phyloP scores from a whole-genome alignment of 1,139 yeast genomes.

The Yamadazyma epiphylla region DNA sequence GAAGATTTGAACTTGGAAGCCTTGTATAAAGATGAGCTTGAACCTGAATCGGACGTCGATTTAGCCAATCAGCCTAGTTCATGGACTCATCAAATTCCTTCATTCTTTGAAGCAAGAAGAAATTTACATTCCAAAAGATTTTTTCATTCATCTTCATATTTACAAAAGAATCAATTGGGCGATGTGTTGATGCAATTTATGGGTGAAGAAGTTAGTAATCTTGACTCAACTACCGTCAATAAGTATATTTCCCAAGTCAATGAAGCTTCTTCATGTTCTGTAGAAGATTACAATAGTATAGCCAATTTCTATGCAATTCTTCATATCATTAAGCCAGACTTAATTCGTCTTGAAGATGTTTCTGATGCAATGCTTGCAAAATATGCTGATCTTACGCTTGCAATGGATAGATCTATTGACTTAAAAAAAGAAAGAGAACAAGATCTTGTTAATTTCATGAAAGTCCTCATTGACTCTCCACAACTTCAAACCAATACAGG shows the following conservation, averaged over 20 bases:
- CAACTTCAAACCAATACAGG: slow-evolving; percentile 12
- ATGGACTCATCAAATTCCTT: slow-evolving; percentile 6
- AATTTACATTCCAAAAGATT: slow-evolving; percentile 5
- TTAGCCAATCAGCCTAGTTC: slow-evolving; percentile 1
- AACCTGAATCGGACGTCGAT: slow-evolving; percentile 31
- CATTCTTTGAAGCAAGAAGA: slow-evolving; percentile 11
- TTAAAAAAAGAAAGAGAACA: slow-evolving; percentile 16
- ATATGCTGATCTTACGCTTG: slow-evolving; percentile 19
- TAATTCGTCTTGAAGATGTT: slow-evolving; percentile 23
- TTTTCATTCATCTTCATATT: neutral
- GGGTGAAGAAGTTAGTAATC: slow-evolving; percentile 1
- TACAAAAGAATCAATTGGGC: neutral
- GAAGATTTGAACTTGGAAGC: slow-evolving; percentile 64
- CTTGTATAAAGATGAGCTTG: slow-evolving; percentile 43
- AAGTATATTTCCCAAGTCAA: slow-evolving; percentile 12
- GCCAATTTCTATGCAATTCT: slow-evolving; percentile 34
- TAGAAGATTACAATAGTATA: slow-evolving; percentile 29
- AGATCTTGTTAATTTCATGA: slow-evolving; percentile 30
- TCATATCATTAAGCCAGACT: slow-evolving; percentile 32
- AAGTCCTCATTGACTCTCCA: slow-evolving; percentile 32
- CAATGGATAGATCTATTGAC: slow-evolving; percentile 13
- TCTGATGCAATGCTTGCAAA: slow-evolving; percentile 24
- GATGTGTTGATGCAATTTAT: slow-evolving; percentile 2
- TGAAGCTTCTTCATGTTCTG: neutral
- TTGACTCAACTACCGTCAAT: slow-evolving; percentile 3